Evolutionary conservation across 805 yeast genomes (phyloP).

Genomic region (Wickerhamomyces canadensis): DNA sequence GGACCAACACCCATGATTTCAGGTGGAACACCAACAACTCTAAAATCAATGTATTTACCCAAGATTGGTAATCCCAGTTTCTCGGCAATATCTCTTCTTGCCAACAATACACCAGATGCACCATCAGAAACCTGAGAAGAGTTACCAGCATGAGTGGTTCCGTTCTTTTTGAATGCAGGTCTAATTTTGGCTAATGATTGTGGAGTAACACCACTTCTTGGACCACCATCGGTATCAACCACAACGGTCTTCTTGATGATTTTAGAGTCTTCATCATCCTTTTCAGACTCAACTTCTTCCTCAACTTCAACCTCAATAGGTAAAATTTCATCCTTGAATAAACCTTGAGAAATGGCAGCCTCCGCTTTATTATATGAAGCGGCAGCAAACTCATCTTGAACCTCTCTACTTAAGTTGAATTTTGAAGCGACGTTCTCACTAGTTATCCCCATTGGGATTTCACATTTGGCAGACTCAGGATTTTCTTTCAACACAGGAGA

Average conservation of each 20-base stretch:
- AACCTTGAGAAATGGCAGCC: constrained; percentile 60
- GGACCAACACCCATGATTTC: constrained; percentile 99
- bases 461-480: constrained; percentile 60
- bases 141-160: constrained; percentile 92
- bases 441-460: constrained; percentile 95
- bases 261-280: constrained; percentile 40
- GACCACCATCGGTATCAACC: constrained; percentile 81
- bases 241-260: constrained; percentile 22
- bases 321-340: constrained; percentile 84
- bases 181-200: constrained; percentile 65
- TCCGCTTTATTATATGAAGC: constrained; percentile 81
- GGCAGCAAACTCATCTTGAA: constrained; percentile 90
- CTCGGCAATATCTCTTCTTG: constrained; percentile 83
- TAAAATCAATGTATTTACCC: constrained; percentile 76
- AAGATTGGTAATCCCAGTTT: constrained; percentile 61
- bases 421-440: constrained; percentile 82
- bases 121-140: constrained; percentile 96
- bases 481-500: constrained; percentile 42
- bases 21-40: constrained; percentile 91
- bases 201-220: constrained; percentile 81
- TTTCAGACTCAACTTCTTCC: constrained; percentile 51
- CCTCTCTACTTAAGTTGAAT: constrained; percentile 57
- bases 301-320: constrained; percentile 64
- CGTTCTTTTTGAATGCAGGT: constrained; percentile 81
- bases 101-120: constrained; percentile 83